Evolutionary conservation across 192 early-diverging fungal genomes (phyloP).

Genomic region (Backusella circina): DNA sequence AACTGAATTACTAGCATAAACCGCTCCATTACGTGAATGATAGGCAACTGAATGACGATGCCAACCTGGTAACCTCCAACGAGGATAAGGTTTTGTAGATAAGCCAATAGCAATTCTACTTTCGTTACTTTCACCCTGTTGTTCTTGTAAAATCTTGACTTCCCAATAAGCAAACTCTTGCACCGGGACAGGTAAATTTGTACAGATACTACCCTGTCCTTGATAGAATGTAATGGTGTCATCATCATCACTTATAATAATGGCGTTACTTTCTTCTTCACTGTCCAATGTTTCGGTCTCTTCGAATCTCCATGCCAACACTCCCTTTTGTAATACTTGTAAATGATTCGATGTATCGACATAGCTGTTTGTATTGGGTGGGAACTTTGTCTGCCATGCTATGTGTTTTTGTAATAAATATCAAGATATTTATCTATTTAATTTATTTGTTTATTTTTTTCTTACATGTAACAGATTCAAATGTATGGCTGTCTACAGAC

Average conservation of each 20-base stretch:
- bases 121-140: slow-evolving; percentile 33
- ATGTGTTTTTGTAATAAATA: neutral
- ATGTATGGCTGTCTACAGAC: neutral
- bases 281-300: slow-evolving; percentile 11
- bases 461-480: neutral
- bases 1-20: slow-evolving; percentile 63
- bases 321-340: slow-evolving; percentile 52
- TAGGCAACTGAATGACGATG: slow-evolving; percentile 69
- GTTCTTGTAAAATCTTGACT: slow-evolving; percentile 64
- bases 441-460: neutral
- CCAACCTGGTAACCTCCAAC: slow-evolving; percentile 66
- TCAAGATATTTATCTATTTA: neutral
- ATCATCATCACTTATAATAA: slow-evolving; percentile 59
- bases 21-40: slow-evolving; percentile 59
- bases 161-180: slow-evolving; percentile 73
- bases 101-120: slow-evolving; percentile 60
- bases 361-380: slow-evolving; percentile 2
- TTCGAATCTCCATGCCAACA: slow-evolving; percentile 70
- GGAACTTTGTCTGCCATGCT: slow-evolving; percentile 16
- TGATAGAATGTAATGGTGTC: slow-evolving; percentile 65
- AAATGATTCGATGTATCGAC: neutral
- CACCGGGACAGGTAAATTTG: slow-evolving; percentile 70
- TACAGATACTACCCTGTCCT: slow-evolving; percentile 62
- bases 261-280: slow-evolving; percentile 53
- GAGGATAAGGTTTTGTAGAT: slow-evolving; percentile 69